Evolutionary conservation across 2,329 filamentous ascomycete species (phyloP).

Genomic region (Ophiosphaerella korrae): DNA sequence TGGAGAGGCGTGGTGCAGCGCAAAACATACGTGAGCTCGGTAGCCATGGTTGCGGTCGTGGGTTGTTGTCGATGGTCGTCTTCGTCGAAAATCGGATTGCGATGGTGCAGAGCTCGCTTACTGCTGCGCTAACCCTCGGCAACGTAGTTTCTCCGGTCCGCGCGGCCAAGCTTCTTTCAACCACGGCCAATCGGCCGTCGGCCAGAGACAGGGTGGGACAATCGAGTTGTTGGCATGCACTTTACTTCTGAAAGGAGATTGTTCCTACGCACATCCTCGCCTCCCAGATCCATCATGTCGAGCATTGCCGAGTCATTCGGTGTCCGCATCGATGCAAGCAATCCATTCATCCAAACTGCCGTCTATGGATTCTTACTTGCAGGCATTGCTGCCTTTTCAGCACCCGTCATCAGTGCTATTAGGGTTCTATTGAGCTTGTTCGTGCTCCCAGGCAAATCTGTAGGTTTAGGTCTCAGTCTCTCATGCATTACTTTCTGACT

Average conservation of each 20-base stretch:
- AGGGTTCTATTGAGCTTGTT: conserved; percentile 56
- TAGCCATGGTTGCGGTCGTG: conserved; percentile 50
- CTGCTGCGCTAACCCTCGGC: neutral
- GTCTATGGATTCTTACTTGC: conserved; percentile 37
- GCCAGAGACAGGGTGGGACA: conserved; percentile 1
- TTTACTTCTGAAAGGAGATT: neutral
- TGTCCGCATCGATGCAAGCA: conserved; percentile 39
- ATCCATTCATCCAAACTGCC: conserved; percentile 32
- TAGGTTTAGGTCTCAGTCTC: conserved; percentile 39
- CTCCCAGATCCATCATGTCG: conserved; percentile 12
- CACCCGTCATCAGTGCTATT: conserved; percentile 52
- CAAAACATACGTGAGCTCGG: conserved; percentile 49
- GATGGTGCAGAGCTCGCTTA: conserved; percentile 25
- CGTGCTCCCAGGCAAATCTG: conserved; percentile 54
- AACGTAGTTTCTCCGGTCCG: neutral
- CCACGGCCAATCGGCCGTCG: conserved; percentile 10
- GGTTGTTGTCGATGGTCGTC: conserved; percentile 39
- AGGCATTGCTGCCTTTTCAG: conserved; percentile 37
- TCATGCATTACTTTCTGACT: conserved; percentile 44
- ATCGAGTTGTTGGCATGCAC: neutral
- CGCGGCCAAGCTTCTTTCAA: neutral
- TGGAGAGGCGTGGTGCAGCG: conserved; percentile 4
- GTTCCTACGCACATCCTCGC: neutral
- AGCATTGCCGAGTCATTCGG: conserved; percentile 32
- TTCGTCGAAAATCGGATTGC: conserved; percentile 19